These are phyloP conservation scores for Sindora glabra DNA, from an alignment of 306 rosid species.

Conservation along the genomic window DNA sequence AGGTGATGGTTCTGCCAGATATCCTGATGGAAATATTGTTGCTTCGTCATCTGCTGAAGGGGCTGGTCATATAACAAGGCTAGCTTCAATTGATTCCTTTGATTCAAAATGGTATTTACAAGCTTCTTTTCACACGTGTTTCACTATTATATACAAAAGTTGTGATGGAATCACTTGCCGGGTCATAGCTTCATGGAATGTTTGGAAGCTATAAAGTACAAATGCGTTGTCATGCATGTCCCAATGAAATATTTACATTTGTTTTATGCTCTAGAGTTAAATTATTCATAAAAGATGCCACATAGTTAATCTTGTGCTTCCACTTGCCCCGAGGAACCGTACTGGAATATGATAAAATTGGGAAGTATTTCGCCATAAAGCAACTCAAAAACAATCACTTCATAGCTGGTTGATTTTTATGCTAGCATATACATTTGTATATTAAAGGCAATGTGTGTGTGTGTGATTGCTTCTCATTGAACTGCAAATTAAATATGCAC, in stretches of 20 bases:
- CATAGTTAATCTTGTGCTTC: constrained; percentile 1
- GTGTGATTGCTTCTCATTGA: constrained; percentile 5
- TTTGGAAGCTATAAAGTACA: not conserved
- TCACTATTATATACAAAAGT: no score
- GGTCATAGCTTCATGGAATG: not conserved
- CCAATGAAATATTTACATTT: not conserved
- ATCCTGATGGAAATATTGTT: constrained; percentile 40
- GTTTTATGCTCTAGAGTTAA: not conserved
- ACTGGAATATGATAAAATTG: not conserved
- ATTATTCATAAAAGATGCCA: not conserved
- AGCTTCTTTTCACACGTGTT: not conserved
- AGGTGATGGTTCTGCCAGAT: constrained; percentile 55
- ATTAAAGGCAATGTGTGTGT: not conserved
- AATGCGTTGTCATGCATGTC: not conserved
- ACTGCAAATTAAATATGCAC: not conserved
- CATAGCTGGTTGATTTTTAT: not conserved
- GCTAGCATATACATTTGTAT: not conserved
- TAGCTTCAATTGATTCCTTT: constrained; percentile 98
- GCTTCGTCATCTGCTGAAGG: constrained; percentile 65
- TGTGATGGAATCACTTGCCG: not conserved
- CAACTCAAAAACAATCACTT: not conserved
- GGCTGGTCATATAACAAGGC: constrained; percentile 57
- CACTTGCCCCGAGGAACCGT: not conserved
- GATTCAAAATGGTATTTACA: constrained; percentile 90
- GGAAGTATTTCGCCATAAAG: not conserved